Conservation (phyloP, 352 stramenopile genomes). For the Paralagenidium karlingii region DNA sequence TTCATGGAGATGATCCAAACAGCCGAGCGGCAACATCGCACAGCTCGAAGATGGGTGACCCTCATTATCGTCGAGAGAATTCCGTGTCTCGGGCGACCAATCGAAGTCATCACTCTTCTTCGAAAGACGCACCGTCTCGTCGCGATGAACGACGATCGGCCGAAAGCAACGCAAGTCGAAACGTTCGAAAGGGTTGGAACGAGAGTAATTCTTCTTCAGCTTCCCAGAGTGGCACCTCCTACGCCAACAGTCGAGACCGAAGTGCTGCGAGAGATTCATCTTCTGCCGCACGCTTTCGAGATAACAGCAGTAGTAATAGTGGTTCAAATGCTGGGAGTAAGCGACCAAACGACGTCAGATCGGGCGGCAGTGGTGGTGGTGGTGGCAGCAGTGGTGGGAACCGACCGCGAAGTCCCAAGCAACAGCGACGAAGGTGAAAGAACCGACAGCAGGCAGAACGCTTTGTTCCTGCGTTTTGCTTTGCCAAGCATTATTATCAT, state of each 20-base stretch:
- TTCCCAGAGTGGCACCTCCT: neutral
- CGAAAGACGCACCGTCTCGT: constrained; percentile 11
- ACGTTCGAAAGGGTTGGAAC: constrained; percentile 19
- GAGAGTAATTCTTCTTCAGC: constrained; percentile 10
- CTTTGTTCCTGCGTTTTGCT: too few relatives aligned
- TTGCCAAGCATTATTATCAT: too few relatives aligned
- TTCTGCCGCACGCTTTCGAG: constrained; percentile 1
- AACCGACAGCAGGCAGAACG: too few relatives aligned
- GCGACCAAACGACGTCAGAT: neutral
- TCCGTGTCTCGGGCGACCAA: constrained; percentile 6
- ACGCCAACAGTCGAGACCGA: constrained; percentile 21
- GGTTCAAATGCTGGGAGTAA: constrained; percentile 2
- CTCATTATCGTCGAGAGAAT: constrained; percentile 2
- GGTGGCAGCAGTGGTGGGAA: neutral
- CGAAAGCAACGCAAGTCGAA: constrained; percentile 18
- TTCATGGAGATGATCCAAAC: constrained; percentile 60
- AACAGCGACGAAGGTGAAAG: constrained; percentile 28
- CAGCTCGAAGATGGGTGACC: constrained; percentile 11
- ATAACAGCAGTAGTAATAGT: constrained; percentile 4
- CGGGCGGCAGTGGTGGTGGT: constrained; percentile 2
- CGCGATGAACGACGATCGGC: too few relatives aligned
- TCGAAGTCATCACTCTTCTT: constrained; percentile 2
- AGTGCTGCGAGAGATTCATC: constrained; percentile 14
- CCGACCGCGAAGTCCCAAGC: constrained; percentile 28
- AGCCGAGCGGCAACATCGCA: constrained; percentile 10